phyloP scores from a whole-genome alignment of 805 yeast genomes.

The Hemisphaericaspora nanyangensis region DNA sequence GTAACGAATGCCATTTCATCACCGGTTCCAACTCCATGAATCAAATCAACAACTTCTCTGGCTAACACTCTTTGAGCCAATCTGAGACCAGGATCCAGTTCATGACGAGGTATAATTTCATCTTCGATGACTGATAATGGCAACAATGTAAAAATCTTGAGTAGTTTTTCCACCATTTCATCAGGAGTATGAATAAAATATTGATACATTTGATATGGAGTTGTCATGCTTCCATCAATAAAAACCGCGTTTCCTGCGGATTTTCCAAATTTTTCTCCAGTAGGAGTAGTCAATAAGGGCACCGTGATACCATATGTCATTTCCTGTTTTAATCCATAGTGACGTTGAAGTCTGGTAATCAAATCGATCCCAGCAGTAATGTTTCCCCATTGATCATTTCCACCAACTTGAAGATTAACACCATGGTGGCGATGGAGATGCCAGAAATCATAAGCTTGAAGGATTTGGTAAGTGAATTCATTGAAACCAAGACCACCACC shows the following conservation, averaged over 20 bases:
- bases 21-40: slow-evolving; percentile 82
- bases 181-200: slow-evolving; percentile 79
- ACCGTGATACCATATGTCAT: slow-evolving; percentile 77
- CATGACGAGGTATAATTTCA: slow-evolving; percentile 50
- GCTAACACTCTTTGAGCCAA: slow-evolving; percentile 78
- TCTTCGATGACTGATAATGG: slow-evolving; percentile 57
- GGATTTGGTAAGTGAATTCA: slow-evolving; percentile 87
- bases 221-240: slow-evolving; percentile 68
- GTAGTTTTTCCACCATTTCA: slow-evolving; percentile 62
- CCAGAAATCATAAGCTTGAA: slow-evolving; percentile 93
- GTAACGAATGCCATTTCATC: slow-evolving; percentile 64
- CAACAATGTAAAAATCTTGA: slow-evolving; percentile 75
- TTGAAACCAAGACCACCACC: slow-evolving; percentile 90
- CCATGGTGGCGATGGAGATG: slow-evolving; percentile 58
- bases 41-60: slow-evolving; percentile 75
- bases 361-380: slow-evolving; percentile 94
- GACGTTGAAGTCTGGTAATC: slow-evolving; percentile 53
- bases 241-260: slow-evolving; percentile 97
- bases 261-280: slow-evolving; percentile 93
- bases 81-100: slow-evolving; percentile 55
- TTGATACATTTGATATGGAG: slow-evolving; percentile 81
- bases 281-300: slow-evolving; percentile 81
- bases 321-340: slow-evolving; percentile 7
- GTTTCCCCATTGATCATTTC: slow-evolving; percentile 98
- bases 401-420: slow-evolving; percentile 83